A percentile compares a stretch with the other conserved stretches of the same genome.
Conservation (phyloP, 352 stramenopile species). For the Sclerospora graminicola region DNA sequence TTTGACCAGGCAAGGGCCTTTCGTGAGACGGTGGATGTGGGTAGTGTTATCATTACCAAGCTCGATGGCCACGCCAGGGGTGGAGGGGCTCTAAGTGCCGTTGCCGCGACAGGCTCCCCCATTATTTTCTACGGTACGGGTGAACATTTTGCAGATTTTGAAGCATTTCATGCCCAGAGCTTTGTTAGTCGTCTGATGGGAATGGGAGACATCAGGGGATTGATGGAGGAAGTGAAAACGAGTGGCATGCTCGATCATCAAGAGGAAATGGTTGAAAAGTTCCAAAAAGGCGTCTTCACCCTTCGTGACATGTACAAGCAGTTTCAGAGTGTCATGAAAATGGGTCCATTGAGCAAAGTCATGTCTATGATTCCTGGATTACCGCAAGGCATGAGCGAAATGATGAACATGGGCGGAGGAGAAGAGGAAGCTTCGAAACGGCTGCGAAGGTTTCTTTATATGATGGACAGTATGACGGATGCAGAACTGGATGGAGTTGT, state of each 20-base stretch:
- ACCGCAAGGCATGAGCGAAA: constrained; percentile 78
- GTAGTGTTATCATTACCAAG: constrained; percentile 99
- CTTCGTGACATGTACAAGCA: constrained; percentile 99
- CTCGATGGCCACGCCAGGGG: constrained; percentile 98
- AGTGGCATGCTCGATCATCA: constrained; percentile 88
- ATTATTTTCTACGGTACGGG: constrained; percentile 98
- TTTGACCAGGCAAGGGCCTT: constrained; percentile 95
- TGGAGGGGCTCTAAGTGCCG: constrained; percentile 94
- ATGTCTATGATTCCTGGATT: constrained; percentile 99
- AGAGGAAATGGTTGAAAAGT: constrained; percentile 94
- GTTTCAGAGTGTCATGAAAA: constrained; percentile 96
- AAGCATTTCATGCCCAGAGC: constrained; percentile 94
- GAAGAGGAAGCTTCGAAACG: constrained; percentile 89
- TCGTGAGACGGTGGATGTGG: constrained; percentile 92
- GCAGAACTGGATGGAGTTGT: constrained; percentile 92
- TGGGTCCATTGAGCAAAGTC: constrained; percentile 95
- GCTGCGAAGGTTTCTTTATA: constrained; percentile 96
- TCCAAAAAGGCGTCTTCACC: constrained; percentile 95
- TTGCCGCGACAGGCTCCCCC: constrained; percentile 94
- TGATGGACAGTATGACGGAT: constrained; percentile 99
- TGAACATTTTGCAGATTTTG: constrained; percentile 97
- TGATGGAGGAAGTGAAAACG: constrained; percentile 92
- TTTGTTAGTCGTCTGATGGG: constrained; percentile 98
- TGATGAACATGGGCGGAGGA: constrained; percentile 86
- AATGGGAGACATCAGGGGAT: constrained; percentile 94